Conservation (phyloP, 306 rosid species). For the Cucurbita moschata region DNA sequence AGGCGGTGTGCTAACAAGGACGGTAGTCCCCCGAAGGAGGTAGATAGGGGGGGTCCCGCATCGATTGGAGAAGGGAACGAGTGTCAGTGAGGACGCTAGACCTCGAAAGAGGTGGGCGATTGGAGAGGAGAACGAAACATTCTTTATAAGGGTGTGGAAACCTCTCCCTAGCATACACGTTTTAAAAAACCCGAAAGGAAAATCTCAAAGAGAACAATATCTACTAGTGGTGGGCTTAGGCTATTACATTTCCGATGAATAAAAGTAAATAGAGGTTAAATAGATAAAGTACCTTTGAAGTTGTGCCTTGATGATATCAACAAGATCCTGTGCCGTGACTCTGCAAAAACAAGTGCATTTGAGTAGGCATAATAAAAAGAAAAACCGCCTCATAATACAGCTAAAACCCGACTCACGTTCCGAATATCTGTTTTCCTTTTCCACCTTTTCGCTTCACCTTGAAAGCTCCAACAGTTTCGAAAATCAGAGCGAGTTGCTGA, state of each 20-base stretch:
- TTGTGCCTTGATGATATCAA: conserved; percentile 93
- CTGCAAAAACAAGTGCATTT: conserved; percentile 29
- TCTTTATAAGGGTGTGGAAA: no score
- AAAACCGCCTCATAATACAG: neutral
- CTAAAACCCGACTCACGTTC: conserved; percentile 35
- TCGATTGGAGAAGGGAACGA: no score
- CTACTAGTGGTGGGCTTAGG: no score
- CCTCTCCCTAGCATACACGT: no score
- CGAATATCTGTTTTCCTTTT: conserved; percentile 88
- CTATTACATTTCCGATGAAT: neutral
- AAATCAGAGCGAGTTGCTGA: conserved; percentile 65
- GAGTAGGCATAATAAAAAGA: conserved; percentile 7
- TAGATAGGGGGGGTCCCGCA: no score
- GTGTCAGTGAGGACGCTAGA: no score
- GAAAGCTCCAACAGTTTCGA: conserved; percentile 85
- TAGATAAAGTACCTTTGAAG: conserved; percentile 50
- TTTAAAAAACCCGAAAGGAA: no score
- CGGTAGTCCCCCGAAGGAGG: no score
- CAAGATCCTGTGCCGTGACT: conserved; percentile 91
- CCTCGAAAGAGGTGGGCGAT: no score
- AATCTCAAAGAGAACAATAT: no score
- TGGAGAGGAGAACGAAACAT: no score
- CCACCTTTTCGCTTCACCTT: conserved; percentile 97
- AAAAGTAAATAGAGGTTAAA: neutral
- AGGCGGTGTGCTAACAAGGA: no score